These are phyloP conservation scores for Pleochaeta shiraiana DNA, from an alignment of 2,329 filamentous ascomycete species.

Conservation along the genomic window DNA sequence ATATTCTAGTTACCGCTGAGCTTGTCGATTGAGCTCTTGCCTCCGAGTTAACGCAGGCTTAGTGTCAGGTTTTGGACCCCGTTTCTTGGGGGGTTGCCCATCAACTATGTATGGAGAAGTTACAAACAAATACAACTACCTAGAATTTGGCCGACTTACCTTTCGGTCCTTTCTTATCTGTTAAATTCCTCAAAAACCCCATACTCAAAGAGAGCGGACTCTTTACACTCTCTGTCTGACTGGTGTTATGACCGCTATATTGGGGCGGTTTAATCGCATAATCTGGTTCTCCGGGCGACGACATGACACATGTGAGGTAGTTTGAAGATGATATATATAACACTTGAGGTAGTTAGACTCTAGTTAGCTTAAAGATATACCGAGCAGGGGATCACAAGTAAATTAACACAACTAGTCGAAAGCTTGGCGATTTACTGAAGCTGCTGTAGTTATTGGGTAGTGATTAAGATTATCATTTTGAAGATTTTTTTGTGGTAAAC, in stretches of 20 bases:
- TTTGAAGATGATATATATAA: no score
- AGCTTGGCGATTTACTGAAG: no score
- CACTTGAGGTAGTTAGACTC: no score
- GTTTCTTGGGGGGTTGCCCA: conserved; percentile 66
- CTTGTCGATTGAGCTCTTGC: conserved; percentile 88
- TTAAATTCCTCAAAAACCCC: conserved; percentile 42
- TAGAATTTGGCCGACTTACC: conserved; percentile 25
- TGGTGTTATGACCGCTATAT: conserved; percentile 12
- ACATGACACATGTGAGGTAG: no score
- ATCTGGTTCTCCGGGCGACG: not conserved
- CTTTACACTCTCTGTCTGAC: conserved; percentile 17
- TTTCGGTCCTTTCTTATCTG: conserved; percentile 57
- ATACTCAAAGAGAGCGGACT: conserved; percentile 25
- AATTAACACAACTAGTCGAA: no score
- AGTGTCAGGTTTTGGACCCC: conserved; percentile 90
- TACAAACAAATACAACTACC: not conserved
- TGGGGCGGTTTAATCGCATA: not conserved
- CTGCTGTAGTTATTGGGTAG: no score
- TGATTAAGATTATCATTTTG: no score
- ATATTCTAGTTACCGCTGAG: conserved; percentile 49
- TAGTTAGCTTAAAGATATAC: no score
- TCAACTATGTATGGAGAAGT: conserved; percentile 26
- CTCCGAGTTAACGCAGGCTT: conserved; percentile 81
- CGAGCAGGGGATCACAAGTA: no score
- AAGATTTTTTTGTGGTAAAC: no score